Base-by-base conservation (phyloP, 2,329 filamentous ascomycete genomes). In the Aspergillus novoparasiticus region DNA sequence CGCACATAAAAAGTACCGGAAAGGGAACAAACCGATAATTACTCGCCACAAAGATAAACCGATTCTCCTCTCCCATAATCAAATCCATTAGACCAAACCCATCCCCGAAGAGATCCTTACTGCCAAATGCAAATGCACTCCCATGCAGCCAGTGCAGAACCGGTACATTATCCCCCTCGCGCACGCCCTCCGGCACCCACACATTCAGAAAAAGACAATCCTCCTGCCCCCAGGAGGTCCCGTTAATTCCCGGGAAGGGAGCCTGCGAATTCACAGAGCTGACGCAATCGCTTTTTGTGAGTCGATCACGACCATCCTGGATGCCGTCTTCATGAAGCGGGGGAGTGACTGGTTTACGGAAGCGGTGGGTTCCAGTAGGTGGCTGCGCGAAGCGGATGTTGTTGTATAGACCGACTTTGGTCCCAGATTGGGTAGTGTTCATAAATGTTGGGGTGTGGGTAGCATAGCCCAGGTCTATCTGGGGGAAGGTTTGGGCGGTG, bases 351-450 rank as follows among this genome's bases (percentile, higher is more conserved):
- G 56, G 56, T 12, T 58, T 58, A 16, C 56, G 56, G 26, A 58
- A 58, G 14, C 56, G 56, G 14, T 11, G 56, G 14, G 10, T 2
- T 6, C 56, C 56, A 8, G 56, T 58, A 14, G 56, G 56, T 32
- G 56, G 56, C 26, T 46, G 56, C 26, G 56, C 56, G 8, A 58
- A 58, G 36, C 56, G 56, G 39, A 58, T 58, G 26, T 58, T 58
- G 19, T 58, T 58, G 56, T 58, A 58, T 14, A 58, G 26, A 11
- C 16, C 39, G 39, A 58, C 9, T 46, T 58, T 58, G 6, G 39
- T 23, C 6, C 56, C 56, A 5, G 56, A 45, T 9, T 10, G 2
- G 21, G 55, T 57, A 6, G 55, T 46, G 39, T 57, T 57, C 6
- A 57, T 39, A 39, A 30, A 57, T 1, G 55, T 57, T 57, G 55